Percentiles rank a stretch among this genome's conserved stretches.
Evolutionary conservation across 2,329 filamentous ascomycete genomes (phyloP).

Genomic region (Cyclaneusma minus): DNA sequence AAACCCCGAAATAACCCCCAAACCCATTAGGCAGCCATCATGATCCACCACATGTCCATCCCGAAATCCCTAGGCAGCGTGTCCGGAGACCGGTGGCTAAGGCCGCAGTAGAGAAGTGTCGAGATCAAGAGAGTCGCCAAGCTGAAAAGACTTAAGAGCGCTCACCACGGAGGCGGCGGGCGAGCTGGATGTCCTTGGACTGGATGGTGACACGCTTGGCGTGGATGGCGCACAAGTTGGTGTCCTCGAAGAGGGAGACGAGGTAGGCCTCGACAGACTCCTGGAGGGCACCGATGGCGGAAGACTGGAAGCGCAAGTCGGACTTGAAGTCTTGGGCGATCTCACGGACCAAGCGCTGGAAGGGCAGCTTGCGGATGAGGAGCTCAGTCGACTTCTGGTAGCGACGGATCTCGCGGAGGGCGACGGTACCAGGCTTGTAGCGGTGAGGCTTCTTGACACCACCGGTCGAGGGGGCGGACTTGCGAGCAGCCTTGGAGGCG

Average conservation of each 20-base stretch:
- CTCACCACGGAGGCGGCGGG: slow-evolving; percentile 87
- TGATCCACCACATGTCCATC: slow-evolving; percentile 5
- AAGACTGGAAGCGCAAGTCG: slow-evolving; percentile 93
- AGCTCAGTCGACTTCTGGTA: slow-evolving; percentile 98
- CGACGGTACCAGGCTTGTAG: slow-evolving; percentile 85
- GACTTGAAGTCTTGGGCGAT: slow-evolving; percentile 94
- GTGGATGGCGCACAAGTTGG: slow-evolving; percentile 96
- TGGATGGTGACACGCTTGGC: slow-evolving; percentile 99
- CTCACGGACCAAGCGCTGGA: slow-evolving; percentile 94
- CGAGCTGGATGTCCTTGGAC: slow-evolving; percentile 90
- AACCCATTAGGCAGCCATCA: slow-evolving; percentile 13
- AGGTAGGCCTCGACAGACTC: slow-evolving; percentile 98
- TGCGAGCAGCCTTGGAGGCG: slow-evolving; percentile 93
- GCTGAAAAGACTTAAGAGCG: slow-evolving; percentile 47
- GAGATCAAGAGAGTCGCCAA: slow-evolving; percentile 3
- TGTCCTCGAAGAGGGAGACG: slow-evolving; percentile 95
- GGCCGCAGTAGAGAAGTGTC: slow-evolving; percentile 7
- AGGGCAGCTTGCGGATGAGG: slow-evolving; percentile 90
- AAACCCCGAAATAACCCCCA: slow-evolving; percentile 11
- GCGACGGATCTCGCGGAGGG: slow-evolving; percentile 94
- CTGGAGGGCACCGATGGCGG: slow-evolving; percentile 91
- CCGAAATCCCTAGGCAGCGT: slow-evolving; percentile 3
- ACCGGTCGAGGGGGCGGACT: slow-evolving; percentile 92
- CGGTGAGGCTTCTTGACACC: slow-evolving; percentile 94
- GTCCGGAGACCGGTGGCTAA: slow-evolving; percentile 4